Conservation (phyloP, 2,329 filamentous ascomycete species). For the Pezicula neosporulosa region DNA sequence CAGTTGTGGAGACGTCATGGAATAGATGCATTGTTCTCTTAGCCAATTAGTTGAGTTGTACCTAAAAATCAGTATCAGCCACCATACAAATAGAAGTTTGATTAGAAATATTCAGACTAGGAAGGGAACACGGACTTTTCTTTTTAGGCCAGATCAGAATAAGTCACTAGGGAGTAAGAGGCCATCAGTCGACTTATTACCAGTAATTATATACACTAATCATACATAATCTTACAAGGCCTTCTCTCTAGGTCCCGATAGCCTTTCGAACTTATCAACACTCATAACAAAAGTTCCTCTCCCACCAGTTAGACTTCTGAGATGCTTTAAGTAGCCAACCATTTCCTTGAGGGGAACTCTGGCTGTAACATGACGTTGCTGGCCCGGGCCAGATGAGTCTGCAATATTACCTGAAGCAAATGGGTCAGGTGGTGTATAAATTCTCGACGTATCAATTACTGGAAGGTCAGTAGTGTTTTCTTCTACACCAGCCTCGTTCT, state of each 20-base stretch:
- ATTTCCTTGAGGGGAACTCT: slow-evolving; percentile 94
- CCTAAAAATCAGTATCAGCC: no score
- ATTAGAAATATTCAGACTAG: no score
- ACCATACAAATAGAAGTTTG: no score
- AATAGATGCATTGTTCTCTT: no score
- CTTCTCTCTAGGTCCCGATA: slow-evolving; percentile 52
- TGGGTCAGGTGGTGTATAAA: slow-evolving; percentile 87
- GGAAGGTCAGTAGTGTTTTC: slow-evolving; percentile 7
- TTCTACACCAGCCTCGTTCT: slow-evolving; percentile 29
- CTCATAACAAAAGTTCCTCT: slow-evolving; percentile 75
- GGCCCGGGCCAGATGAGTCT: slow-evolving; percentile 42
- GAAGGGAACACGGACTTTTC: no score
- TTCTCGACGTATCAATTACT: slow-evolving; percentile 64
- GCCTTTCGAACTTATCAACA: slow-evolving; percentile 67
- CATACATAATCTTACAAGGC: slow-evolving; percentile 15
- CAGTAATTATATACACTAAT: neutral
- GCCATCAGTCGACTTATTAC: neutral
- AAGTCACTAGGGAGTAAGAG: no score
- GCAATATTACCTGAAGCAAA: slow-evolving; percentile 54
- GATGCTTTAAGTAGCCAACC: slow-evolving; percentile 87
- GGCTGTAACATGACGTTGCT: slow-evolving; percentile 69
- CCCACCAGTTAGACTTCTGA: slow-evolving; percentile 85
- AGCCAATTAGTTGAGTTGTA: no score
- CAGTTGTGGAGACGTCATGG: no score
- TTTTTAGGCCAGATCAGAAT: no score